phyloP scores from a whole-genome alignment of 1,284 basidiomycete species.

The Veloporphyrellus conicus region DNA sequence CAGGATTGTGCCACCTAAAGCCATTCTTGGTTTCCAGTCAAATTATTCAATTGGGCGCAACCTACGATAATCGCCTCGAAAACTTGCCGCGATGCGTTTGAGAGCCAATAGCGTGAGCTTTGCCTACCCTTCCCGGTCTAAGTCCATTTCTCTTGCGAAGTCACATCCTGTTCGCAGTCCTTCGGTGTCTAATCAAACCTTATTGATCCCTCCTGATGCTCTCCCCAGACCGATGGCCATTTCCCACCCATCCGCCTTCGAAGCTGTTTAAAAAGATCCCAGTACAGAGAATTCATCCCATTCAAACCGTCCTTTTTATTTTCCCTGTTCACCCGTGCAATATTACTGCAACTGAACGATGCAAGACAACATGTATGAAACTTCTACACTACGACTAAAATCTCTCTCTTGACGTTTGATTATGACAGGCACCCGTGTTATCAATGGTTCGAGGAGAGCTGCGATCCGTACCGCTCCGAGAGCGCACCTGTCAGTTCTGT shows the following conservation, averaged over 20 bases:
- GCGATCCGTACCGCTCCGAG: neutral
- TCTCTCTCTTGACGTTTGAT: neutral
- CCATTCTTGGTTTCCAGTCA: neutral
- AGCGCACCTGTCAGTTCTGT: neutral
- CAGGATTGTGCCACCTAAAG: neutral
- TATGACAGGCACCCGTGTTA: slow-evolving; percentile 3
- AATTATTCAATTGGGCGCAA: neutral
- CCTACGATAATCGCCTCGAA: neutral
- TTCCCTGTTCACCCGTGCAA: neutral
- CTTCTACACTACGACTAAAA: neutral
- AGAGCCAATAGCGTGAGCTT: neutral
- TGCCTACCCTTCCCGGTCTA: too few species aligned
- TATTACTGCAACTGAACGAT: slow-evolving; percentile 5
- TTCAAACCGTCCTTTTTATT: neutral
- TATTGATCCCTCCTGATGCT: neutral
- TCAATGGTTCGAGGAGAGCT: neutral
- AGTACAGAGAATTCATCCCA: neutral
- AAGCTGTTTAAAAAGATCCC: slow-evolving; percentile 23
- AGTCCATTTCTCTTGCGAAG: neutral
- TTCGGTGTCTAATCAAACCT: neutral
- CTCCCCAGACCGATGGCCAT: neutral
- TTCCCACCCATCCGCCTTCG: neutral
- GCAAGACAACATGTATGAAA: slow-evolving; percentile 10
- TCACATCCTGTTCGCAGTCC: neutral
- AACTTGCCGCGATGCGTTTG: neutral